These are phyloP conservation scores for Rosa multiflora DNA, from an alignment of 306 rosid species.

Conservation along the genomic window DNA sequence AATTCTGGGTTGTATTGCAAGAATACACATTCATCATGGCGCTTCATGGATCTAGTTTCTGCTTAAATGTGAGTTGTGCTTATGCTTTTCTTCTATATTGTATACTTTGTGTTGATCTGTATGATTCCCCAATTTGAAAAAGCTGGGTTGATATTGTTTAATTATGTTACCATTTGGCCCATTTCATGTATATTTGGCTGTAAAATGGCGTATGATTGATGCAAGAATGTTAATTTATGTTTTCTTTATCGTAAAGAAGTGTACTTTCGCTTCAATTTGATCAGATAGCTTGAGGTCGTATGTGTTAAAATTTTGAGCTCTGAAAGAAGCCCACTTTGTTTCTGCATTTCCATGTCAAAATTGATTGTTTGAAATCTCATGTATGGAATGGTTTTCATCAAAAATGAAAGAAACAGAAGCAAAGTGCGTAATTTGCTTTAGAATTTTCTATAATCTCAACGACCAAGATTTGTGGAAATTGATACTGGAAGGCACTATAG, in stretches of 20 bases:
- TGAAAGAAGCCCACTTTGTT: background rate
- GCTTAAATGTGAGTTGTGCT: constrained; percentile 32
- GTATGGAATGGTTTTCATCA: background rate
- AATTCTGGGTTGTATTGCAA: background rate
- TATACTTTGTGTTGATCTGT: background rate
- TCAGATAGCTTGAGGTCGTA: background rate
- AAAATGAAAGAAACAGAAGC: background rate
- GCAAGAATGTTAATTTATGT: background rate
- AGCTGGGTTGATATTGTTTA: background rate
- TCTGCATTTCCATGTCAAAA: background rate
- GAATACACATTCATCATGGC: constrained; percentile 25
- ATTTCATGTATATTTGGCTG: background rate
- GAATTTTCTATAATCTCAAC: background rate
- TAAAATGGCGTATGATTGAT: background rate
- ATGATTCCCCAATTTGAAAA: background rate
- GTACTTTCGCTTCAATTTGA: background rate
- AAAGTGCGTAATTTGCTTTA: background rate
- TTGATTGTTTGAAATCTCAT: background rate
- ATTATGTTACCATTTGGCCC: background rate
- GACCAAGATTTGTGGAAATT: background rate
- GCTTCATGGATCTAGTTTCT: constrained; percentile 34
- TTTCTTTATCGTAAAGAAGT: background rate
- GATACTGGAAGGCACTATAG: background rate
- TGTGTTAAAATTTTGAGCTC: background rate
- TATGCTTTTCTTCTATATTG: background rate